phyloP scores from a whole-genome alignment of 2,329 filamentous ascomycete species.

The Sclerotinia subarctica region DNA sequence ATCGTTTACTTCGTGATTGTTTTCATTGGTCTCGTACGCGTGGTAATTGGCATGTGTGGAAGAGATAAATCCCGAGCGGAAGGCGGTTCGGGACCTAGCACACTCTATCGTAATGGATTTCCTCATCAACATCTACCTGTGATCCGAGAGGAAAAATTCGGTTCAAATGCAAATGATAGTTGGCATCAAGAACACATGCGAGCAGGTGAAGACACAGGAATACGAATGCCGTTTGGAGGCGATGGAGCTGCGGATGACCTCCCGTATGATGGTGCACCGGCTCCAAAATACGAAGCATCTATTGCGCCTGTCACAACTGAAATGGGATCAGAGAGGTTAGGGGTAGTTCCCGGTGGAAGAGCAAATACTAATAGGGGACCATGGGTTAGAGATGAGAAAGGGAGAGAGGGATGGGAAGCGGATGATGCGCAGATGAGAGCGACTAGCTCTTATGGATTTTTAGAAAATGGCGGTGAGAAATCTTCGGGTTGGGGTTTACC shows the following conservation, averaged over 20 bases:
- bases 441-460: neutral
- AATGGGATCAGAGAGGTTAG: neutral
- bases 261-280: neutral
- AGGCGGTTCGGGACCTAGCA: constrained; percentile 44
- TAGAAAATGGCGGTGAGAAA: neutral
- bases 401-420: neutral
- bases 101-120: neutral
- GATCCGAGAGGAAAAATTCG: neutral
- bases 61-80: constrained; percentile 60
- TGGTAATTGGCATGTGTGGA: constrained; percentile 57
- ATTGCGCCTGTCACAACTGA: neutral
- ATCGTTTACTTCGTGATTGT: constrained; percentile 75
- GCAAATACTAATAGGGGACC: neutral
- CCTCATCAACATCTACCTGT: neutral
- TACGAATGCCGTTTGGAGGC: neutral
- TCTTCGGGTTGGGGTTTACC: neutral
- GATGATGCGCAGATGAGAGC: neutral
- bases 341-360: neutral
- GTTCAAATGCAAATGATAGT: neutral
- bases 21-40: constrained; percentile 68
- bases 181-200: constrained; percentile 10
- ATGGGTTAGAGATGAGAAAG: constrained; percentile 1
- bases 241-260: constrained; percentile 1
- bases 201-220: neutral
- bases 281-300: neutral